These are phyloP conservation scores for Trypanosoma brucei DNA, from an alignment of 208 protist species.

Conservation along the genomic window DNA sequence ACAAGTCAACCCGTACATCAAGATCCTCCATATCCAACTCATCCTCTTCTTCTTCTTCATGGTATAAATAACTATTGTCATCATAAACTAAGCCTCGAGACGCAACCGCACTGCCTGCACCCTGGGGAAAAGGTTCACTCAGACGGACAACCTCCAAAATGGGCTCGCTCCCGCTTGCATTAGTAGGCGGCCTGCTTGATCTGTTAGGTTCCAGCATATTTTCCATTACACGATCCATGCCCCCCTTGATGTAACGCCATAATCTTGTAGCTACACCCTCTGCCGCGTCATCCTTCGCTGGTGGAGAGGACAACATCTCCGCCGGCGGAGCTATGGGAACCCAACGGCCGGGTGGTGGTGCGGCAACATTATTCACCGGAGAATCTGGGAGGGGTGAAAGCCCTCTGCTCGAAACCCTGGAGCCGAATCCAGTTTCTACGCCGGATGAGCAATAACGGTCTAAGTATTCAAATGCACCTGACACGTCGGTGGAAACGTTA, in stretches of 20 bases:
- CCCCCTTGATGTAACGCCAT: not conserved
- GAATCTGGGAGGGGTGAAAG: not conserved
- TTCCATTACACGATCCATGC: conserved; percentile 1
- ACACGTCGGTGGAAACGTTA: not conserved
- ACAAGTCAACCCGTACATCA: conserved; percentile 58
- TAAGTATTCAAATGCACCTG: not conserved
- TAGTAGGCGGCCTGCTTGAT: not conserved
- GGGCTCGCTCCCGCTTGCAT: not conserved
- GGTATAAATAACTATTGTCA: conserved; percentile 3
- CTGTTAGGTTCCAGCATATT: not conserved
- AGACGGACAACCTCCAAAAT: conserved; percentile 14
- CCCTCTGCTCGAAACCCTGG: not conserved
- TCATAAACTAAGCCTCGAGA: not conserved
- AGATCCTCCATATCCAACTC: conserved; percentile 28
- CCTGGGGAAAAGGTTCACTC: not conserved
- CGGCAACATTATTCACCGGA: not conserved
- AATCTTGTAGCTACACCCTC: not conserved
- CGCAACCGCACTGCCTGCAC: not conserved
- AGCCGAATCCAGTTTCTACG: not conserved
- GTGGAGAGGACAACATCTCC: too few species aligned
- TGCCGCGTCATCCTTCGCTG: not conserved
- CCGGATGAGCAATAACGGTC: not conserved
- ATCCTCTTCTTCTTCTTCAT: conserved; percentile 33
- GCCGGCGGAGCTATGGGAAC: too few species aligned
- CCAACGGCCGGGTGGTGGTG: too few species aligned